These are phyloP conservation scores for Wickerhamiella dianesei DNA, from an alignment of 805 yeast species.

Conservation along the genomic window DNA sequence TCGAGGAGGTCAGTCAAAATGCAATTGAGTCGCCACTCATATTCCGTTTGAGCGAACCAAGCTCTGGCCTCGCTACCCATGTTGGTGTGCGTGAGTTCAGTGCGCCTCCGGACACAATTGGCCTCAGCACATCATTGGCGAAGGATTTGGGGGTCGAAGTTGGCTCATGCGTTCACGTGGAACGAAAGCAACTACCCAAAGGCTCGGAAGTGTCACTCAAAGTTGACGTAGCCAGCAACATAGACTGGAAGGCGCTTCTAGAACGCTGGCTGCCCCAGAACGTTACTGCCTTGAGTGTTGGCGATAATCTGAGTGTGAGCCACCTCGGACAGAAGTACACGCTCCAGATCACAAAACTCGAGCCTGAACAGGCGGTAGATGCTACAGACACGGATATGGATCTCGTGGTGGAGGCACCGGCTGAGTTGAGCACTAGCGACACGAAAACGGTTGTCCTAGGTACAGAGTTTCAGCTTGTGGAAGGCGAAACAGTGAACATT, in stretches of 20 bases:
- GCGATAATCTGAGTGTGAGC: slow-evolving; percentile 27
- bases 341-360: slow-evolving; percentile 29
- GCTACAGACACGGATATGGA: slow-evolving; percentile 45
- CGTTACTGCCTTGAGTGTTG: slow-evolving; percentile 36
- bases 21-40: slow-evolving; percentile 30
- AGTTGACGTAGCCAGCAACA: slow-evolving; percentile 23
- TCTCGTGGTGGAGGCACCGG: slow-evolving; percentile 22
- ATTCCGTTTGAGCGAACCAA: slow-evolving; percentile 20
- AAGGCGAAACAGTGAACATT: background rate
- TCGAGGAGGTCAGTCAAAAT: slow-evolving; percentile 1
- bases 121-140: slow-evolving; percentile 29
- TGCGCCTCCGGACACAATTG: slow-evolving; percentile 27
- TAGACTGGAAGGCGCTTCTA: slow-evolving; percentile 41
- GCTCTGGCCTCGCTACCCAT: slow-evolving; percentile 19
- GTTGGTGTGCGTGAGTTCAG: slow-evolving; percentile 40
- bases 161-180: slow-evolving; percentile 17
- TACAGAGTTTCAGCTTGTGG: background rate
- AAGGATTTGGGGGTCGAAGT: slow-evolving; percentile 20
- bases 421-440: background rate
- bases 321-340: slow-evolving; percentile 19
- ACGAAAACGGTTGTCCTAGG: background rate
- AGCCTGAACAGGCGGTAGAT: slow-evolving; percentile 33
- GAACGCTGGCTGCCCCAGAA: slow-evolving; percentile 37
- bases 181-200: slow-evolving; percentile 30
- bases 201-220: slow-evolving; percentile 34